These are phyloP conservation scores for Aspergillus nidulans DNA, from an alignment of 495 filamentous ascomycete species.

Conservation along the genomic window DNA sequence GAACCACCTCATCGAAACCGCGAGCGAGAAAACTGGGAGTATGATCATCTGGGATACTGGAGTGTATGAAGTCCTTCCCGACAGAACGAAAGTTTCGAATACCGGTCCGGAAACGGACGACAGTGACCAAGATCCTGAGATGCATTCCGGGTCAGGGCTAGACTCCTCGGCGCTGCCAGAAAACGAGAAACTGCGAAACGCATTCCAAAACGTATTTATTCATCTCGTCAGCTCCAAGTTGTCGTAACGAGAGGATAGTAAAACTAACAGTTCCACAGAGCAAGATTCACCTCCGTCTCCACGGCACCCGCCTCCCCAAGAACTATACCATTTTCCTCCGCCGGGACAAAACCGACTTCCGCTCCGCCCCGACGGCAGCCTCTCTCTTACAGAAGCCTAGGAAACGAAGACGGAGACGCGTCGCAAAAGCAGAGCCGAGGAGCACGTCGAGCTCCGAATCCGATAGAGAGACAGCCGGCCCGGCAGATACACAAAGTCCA, in stretches of 20 bases:
- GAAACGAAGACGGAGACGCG: slow-evolving; percentile 13
- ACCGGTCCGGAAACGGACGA: not conserved
- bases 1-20: slow-evolving; percentile 67
- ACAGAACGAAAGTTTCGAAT: slow-evolving; percentile 41
- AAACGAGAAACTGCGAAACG: slow-evolving; percentile 48
- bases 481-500: not conserved
- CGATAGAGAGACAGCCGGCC: not conserved
- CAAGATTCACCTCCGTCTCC: slow-evolving; percentile 58
- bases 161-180: not conserved
- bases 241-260: not conserved
- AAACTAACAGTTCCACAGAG: slow-evolving; percentile 22
- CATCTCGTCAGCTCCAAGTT: not conserved
- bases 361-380: slow-evolving; percentile 17
- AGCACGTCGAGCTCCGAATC: not conserved
- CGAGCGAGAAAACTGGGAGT: slow-evolving; percentile 53
- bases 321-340: slow-evolving; percentile 57
- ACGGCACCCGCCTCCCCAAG: slow-evolving; percentile 53
- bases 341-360: slow-evolving; percentile 44
- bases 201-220: slow-evolving; percentile 45
- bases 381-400: slow-evolving; percentile 10
- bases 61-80: slow-evolving; percentile 54
- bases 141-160: not conserved
- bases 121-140: slow-evolving; percentile 5
- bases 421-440: not conserved
- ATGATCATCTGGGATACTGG: slow-evolving; percentile 70